Base-by-base conservation (phyloP, 345 rosid genomes). In the Arabidopsis suecica region DNA sequence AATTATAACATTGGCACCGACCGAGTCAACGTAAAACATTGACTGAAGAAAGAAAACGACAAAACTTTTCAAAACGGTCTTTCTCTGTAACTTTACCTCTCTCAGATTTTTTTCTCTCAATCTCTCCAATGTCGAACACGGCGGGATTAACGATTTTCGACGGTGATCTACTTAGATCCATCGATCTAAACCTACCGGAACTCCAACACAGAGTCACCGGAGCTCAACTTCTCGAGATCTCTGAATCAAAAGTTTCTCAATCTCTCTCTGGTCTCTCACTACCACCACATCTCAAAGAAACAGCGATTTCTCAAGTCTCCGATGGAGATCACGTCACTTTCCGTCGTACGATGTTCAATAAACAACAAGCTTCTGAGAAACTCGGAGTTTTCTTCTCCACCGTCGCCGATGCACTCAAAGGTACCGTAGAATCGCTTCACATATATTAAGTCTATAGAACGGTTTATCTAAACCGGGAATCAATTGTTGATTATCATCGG, bases 391-490 rank as follows among this genome's bases (percentile, higher is more conserved):
- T 88, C 74, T 16, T 91, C 66, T 50, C 77, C 41, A 81, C 92
- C 79, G 75, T 91, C 33, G 88, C 93, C 38, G 92, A 88, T 80
- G 84, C 74, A 18, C 86, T 93, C 22, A 80, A 65, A 64, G 97
- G 98, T 90, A 83, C 18, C 10, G 44, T 40, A 2, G 1, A 48
- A 23, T 14, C 44, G 13, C 11, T 40, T 40, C 44, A 16, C 18
- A 16, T 16, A 16, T 16, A 16, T 16, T 16, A 16, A 16, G 18
- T 16, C 18, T 16, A 16, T 16, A 16, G 18, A 16, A 16, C 18
- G 18, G 18, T 16, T 16, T 16, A 16, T 16, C 18, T 16, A 16
- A 16, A 16, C 18, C 18, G 18, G 18, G 18, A 16, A 16, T 16
- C 18, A 16, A 16, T 16, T 16, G 18, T 16, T 16, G 18, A 16